Conservation (phyloP, 2,329 filamentous ascomycete genomes). For the Pseudogymnoascus sp. region DNA sequence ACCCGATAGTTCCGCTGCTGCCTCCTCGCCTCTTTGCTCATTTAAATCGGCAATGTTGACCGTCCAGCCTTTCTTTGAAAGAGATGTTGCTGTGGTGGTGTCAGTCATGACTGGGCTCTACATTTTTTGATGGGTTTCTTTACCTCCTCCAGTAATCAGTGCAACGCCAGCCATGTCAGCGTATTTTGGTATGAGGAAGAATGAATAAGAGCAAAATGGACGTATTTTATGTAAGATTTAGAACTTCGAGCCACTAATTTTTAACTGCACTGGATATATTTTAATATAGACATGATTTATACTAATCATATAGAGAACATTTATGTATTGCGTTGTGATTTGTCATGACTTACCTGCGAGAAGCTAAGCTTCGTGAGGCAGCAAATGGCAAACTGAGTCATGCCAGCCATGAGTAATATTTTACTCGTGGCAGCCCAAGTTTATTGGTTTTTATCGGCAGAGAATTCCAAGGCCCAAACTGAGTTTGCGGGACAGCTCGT, state of each 20-base stretch:
- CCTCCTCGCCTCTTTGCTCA: background rate
- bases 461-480: background rate
- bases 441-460: background rate
- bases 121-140: background rate
- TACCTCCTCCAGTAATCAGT: constrained; percentile 12
- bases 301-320: background rate
- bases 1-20: background rate
- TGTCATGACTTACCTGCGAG: background rate
- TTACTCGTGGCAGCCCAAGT: background rate
- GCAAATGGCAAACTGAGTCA: background rate
- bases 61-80: constrained; percentile 10
- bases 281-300: background rate
- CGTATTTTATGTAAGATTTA: background rate
- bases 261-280: background rate
- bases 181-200: background rate
- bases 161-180: constrained; percentile 1
- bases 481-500: background rate
- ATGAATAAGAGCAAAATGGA: background rate
- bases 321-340: background rate
- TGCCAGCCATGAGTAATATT: background rate
- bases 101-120: background rate
- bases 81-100: constrained; percentile 6
- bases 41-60: constrained; percentile 10
- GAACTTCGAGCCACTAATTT: background rate
- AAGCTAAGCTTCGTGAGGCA: background rate